A percentile compares a stretch with the other conserved stretches of the same genome.
phyloP scores from a whole-genome alignment of 1,284 basidiomycete genomes.

The Heterobasidion parviporum region DNA sequence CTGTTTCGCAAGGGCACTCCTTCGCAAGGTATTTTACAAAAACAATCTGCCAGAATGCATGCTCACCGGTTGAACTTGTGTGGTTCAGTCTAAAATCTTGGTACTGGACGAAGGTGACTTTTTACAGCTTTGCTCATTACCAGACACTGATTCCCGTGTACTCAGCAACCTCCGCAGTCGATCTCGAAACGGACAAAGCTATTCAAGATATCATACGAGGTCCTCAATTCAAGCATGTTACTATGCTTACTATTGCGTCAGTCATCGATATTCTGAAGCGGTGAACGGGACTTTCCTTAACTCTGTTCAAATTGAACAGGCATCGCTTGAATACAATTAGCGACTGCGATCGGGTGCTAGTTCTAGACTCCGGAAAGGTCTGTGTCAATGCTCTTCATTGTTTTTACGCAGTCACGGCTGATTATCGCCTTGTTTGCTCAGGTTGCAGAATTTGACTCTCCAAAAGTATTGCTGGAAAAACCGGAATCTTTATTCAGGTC shows the following conservation, averaged over 20 bases:
- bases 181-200: conserved; percentile 83
- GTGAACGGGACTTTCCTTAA: background rate
- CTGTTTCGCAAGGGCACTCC: conserved; percentile 74
- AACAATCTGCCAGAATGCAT: conserved; percentile 62
- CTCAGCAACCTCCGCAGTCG: conserved; percentile 74
- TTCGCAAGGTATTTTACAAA: conserved; percentile 72
- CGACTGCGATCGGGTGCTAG: conserved; percentile 77
- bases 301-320: conserved; percentile 29
- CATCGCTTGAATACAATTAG: conserved; percentile 90
- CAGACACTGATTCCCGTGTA: background rate
- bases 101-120: conserved; percentile 80
- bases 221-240: conserved; percentile 60
- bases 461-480: conserved; percentile 51
- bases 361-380: conserved; percentile 74
- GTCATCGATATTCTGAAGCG: conserved; percentile 35
- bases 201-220: conserved; percentile 79
- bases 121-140: background rate
- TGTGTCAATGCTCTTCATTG: conserved; percentile 5
- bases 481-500: conserved; percentile 48
- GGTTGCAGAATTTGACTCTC: conserved; percentile 70
- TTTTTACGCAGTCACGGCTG: background rate
- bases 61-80: conserved; percentile 1
- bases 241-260: conserved; percentile 81
- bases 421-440: conserved; percentile 16
- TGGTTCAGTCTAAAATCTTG: conserved; percentile 64